A percentile compares a stretch with the other conserved stretches of the same genome.
Evolutionary conservation across 345 rosid species (phyloP).

Genomic region (Cochlearia excelsa): DNA sequence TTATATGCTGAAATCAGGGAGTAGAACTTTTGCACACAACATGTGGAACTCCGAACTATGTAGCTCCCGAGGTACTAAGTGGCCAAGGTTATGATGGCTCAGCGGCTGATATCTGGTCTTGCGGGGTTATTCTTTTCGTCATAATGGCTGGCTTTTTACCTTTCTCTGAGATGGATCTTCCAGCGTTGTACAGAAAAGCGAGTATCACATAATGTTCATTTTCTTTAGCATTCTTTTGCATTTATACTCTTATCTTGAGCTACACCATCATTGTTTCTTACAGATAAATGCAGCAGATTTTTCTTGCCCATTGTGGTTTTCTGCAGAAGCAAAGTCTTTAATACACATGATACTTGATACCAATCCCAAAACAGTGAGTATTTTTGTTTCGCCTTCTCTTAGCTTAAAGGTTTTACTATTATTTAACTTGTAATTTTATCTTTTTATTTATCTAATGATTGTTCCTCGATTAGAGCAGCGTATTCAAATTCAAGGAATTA

Average conservation of each 20-base stretch:
- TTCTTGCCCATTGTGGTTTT: conserved; percentile 81
- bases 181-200: conserved; percentile 70
- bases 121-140: conserved; percentile 87
- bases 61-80: conserved; percentile 83
- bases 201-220: conserved; percentile 10
- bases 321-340: conserved; percentile 59
- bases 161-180: conserved; percentile 73
- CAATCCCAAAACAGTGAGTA: conserved; percentile 79
- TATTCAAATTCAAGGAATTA: conserved; percentile 55
- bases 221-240: neutral
- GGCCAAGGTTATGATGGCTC: conserved; percentile 82
- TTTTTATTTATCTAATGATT: conserved; percentile 12
- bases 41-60: conserved; percentile 98
- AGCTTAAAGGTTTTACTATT: conserved; percentile 7
- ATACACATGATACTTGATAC: conserved; percentile 73
- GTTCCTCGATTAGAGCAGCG: conserved; percentile 60
- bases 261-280: conserved; percentile 12
- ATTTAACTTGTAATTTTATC: conserved; percentile 14
- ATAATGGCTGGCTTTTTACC: conserved; percentile 89
- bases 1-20: conserved; percentile 51
- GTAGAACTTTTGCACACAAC: conserved; percentile 89
- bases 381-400: conserved; percentile 19
- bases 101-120: conserved; percentile 93
- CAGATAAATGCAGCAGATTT: conserved; percentile 81
- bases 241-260: conserved; percentile 1